Evolutionary conservation across 352 stramenopile genomes (phyloP).

Genomic region (Halophytophthora batemanensis): DNA sequence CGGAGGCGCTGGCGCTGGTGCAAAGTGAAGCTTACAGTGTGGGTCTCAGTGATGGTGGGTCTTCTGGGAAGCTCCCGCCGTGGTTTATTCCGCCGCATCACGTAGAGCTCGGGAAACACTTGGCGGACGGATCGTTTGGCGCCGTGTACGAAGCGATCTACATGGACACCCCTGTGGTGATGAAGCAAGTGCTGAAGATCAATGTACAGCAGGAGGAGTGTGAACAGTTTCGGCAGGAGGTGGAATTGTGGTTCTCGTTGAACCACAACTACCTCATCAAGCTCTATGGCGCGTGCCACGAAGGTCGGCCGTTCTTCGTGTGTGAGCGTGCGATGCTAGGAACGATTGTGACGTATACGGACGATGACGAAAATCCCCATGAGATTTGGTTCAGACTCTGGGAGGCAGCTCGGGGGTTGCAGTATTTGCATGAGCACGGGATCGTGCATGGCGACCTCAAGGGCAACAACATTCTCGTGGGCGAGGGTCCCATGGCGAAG

Average conservation of each 20-base stretch:
- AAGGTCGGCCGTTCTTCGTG: slow-evolving; percentile 1
- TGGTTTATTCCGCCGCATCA: slow-evolving; percentile 3
- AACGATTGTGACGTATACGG: neutral
- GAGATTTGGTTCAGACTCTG: neutral
- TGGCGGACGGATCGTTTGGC: too few species aligned
- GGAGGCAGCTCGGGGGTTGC: neutral
- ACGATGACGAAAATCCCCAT: neutral
- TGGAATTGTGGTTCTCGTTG: slow-evolving; percentile 5
- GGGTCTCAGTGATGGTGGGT: neutral
- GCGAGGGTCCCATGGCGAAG: neutral
- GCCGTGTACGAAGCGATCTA: too few species aligned
- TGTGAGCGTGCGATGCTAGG: neutral
- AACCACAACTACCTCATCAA: slow-evolving; percentile 5
- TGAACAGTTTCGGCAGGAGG: slow-evolving; percentile 2
- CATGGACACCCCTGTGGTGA: slow-evolving; percentile 4
- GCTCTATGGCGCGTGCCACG: slow-evolving; percentile 7
- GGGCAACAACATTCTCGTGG: too few species aligned
- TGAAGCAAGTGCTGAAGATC: slow-evolving; percentile 2
- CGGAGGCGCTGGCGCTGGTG: neutral
- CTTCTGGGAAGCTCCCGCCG: neutral
- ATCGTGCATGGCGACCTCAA: slow-evolving; percentile 7
- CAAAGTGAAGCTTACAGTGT: neutral
- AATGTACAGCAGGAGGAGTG: neutral
- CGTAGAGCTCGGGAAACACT: too few species aligned
- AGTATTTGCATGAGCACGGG: slow-evolving; percentile 4